Evolutionary conservation across 2,329 filamentous ascomycete species (phyloP).

Genomic region (Ceratocystis cacaofunesta): DNA sequence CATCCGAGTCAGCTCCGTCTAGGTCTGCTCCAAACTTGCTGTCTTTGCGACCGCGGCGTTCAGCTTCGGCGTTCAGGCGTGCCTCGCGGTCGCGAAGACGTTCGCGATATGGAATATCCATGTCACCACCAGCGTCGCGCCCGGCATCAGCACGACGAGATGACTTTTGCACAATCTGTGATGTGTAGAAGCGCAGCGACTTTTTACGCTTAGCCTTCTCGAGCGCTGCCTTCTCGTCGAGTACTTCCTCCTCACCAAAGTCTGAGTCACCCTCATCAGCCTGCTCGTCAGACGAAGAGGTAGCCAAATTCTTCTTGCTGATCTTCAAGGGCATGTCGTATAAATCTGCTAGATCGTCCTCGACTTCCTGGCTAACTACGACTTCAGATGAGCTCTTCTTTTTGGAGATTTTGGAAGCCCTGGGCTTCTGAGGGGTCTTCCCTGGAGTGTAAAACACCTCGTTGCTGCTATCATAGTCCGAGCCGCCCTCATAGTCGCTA

Average conservation of each 20-base stretch:
- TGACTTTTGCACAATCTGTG: slow-evolving; percentile 87
- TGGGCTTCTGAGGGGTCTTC: slow-evolving; percentile 20
- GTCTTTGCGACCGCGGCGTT: slow-evolving; percentile 58
- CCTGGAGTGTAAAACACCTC: slow-evolving; percentile 19
- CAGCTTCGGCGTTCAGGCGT: slow-evolving; percentile 76
- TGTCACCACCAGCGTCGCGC: slow-evolving; percentile 61
- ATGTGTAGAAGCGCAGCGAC: slow-evolving; percentile 92
- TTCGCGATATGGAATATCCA: slow-evolving; percentile 77
- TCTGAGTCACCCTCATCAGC: slow-evolving; percentile 57
- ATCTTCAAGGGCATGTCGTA: slow-evolving; percentile 41
- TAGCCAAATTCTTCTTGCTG: slow-evolving; percentile 32
- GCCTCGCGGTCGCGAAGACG: slow-evolving; percentile 73
- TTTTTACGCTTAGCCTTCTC: slow-evolving; percentile 86
- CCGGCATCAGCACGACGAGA: slow-evolving; percentile 66
- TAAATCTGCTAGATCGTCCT: slow-evolving; percentile 56
- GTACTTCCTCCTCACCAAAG: slow-evolving; percentile 75
- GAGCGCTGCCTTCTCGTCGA: slow-evolving; percentile 64
- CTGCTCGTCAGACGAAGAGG: slow-evolving; percentile 26
- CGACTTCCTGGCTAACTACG: slow-evolving; percentile 46
- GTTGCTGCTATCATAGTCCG: slow-evolving; percentile 21
- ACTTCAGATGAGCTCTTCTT: slow-evolving; percentile 30
- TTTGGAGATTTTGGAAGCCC: slow-evolving; percentile 25
- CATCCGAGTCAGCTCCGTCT: slow-evolving; percentile 40
- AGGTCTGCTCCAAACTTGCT: slow-evolving; percentile 51
- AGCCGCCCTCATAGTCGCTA: slow-evolving; percentile 25